Conservation (phyloP, 129 eudicot genomes). For the Tagetes erecta region DNA sequence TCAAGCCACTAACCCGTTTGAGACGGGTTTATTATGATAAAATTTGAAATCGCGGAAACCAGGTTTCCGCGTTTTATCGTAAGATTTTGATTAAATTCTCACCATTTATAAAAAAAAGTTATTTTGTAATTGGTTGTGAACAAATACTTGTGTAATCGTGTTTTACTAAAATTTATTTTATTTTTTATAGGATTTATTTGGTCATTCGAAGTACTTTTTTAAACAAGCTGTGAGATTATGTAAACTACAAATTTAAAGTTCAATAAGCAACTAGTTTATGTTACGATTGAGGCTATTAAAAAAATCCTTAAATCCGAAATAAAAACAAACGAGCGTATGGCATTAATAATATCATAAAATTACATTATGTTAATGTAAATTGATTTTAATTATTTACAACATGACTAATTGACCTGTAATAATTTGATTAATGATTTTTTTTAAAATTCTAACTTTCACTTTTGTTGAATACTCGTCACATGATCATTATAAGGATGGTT, state of each 20-base stretch:
- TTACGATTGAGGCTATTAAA: background rate
- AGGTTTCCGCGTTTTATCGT: background rate
- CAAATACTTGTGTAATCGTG: background rate
- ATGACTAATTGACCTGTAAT: no score
- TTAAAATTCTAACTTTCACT: no score
- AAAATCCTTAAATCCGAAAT: no score
- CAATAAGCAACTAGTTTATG: background rate
- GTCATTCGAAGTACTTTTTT: background rate
- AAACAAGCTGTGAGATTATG: background rate
- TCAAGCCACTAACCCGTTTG: conserved; percentile 72
- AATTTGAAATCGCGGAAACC: background rate
- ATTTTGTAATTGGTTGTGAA: background rate
- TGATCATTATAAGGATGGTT: no score
- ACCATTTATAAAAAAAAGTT: background rate
- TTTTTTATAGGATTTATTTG: background rate
- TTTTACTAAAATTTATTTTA: background rate
- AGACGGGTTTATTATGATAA: conserved; percentile 23
- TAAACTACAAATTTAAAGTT: background rate
- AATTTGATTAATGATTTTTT: no score
- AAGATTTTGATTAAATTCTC: background rate
- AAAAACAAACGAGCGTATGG: no score
- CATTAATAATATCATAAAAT: no score
- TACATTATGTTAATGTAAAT: no score
- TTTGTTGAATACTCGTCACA: no score
- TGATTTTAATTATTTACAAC: no score